A percentile compares a stretch with the other conserved stretches of the same genome.
Conservation (phyloP, 306 rosid genomes). For the Coriaria nepalensis region DNA sequence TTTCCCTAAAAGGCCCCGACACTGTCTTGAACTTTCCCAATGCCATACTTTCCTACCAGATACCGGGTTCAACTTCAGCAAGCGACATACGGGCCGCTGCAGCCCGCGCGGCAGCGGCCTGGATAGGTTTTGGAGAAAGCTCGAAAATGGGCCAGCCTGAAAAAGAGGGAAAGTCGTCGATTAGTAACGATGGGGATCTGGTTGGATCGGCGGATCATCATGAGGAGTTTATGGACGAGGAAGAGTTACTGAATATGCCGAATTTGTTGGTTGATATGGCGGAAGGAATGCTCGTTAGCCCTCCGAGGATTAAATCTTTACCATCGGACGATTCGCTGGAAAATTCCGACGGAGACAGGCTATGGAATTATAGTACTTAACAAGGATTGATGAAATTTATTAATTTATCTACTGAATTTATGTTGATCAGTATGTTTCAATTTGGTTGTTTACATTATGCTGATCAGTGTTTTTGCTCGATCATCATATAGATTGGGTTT, state of each 20-base stretch:
- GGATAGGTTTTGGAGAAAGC: background rate
- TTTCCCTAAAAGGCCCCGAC: constrained; percentile 66
- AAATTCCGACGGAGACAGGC: constrained; percentile 23
- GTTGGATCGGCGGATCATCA: background rate
- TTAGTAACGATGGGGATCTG: background rate
- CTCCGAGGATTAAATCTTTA: constrained; percentile 25
- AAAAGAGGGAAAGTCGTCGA: constrained; percentile 1
- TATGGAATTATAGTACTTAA: constrained; percentile 24
- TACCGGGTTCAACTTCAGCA: constrained; percentile 55
- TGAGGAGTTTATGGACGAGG: constrained; percentile 32
- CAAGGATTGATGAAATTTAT: background rate
- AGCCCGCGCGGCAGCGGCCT: constrained; percentile 48
- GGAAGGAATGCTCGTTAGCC: constrained; percentile 42
- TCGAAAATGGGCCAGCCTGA: background rate
- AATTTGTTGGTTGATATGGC: constrained; percentile 40
- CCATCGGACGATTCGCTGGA: constrained; percentile 25
- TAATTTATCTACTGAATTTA: too few relatives aligned
- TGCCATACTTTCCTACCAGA: constrained; percentile 32
- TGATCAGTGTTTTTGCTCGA: background rate
- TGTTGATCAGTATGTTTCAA: constrained; percentile 2
- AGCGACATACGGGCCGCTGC: constrained; percentile 70
- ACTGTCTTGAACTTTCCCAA: constrained; percentile 59
- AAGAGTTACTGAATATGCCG: constrained; percentile 35
- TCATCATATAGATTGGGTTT: too few relatives aligned
- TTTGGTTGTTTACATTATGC: background rate